These are phyloP conservation scores for Cornus florida DNA, from an alignment of 148 eudicot species.

Conservation along the genomic window DNA sequence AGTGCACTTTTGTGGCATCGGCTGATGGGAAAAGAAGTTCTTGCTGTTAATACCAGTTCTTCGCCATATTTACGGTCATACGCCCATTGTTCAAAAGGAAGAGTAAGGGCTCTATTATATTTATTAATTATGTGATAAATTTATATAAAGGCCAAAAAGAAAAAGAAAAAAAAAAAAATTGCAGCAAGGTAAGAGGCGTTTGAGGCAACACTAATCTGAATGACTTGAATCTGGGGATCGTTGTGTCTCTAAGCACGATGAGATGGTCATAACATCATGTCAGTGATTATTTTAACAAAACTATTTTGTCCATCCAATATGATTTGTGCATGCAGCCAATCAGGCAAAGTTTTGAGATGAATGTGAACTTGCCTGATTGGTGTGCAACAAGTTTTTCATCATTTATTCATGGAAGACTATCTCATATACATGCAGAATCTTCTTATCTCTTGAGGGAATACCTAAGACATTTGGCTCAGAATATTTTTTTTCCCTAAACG, in stretches of 20 bases:
- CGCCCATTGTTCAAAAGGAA: conserved; percentile 80
- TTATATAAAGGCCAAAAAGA: background rate
- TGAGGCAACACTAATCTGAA: background rate
- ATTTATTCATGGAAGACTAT: too few relatives aligned
- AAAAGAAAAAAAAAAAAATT: background rate
- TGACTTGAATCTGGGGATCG: background rate
- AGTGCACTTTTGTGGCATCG: conserved; percentile 88
- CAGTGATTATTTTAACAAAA: background rate
- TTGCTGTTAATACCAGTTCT: conserved; percentile 45
- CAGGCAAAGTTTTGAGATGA: background rate
- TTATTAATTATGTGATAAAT: background rate
- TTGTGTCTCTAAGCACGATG: background rate
- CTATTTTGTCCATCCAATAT: background rate
- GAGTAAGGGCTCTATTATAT: conserved; percentile 42
- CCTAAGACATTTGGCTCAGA: background rate
- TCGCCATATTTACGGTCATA: conserved; percentile 65
- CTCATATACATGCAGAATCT: background rate
- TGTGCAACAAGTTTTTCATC: background rate
- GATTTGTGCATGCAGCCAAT: background rate
- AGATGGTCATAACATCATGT: background rate
- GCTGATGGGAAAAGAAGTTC: conserved; percentile 85
- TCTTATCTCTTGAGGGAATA: background rate
- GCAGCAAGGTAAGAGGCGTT: background rate
- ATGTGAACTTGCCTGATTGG: background rate
- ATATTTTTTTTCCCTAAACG: too few relatives aligned